These are phyloP conservation scores for Boletellus ananas DNA, from an alignment of 768 basidiomycete species.

Conservation along the genomic window DNA sequence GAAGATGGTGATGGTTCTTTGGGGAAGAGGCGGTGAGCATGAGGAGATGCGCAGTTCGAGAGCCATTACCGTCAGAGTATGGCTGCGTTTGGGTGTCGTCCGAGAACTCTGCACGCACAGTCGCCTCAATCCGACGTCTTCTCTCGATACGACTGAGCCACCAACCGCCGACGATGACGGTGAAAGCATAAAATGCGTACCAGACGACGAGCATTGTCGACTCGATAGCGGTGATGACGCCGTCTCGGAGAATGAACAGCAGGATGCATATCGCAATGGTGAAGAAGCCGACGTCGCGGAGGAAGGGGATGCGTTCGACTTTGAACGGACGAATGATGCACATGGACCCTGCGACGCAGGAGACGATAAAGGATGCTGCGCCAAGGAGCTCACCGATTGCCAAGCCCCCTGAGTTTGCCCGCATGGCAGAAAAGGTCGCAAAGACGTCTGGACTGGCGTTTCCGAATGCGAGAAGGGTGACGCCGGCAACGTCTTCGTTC, in stretches of 20 bases:
- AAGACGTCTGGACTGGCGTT: constrained; percentile 97
- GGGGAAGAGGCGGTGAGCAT: constrained; percentile 1
- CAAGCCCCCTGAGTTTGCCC: constrained; percentile 75
- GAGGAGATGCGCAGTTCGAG: neutral
- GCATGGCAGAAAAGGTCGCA: constrained; percentile 92
- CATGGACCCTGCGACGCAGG: constrained; percentile 97
- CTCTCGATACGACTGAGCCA: constrained; percentile 57
- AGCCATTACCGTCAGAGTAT: constrained; percentile 63
- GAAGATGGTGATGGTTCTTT: constrained; percentile 15
- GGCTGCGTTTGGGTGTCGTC: constrained; percentile 43
- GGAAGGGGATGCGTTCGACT: constrained; percentile 74
- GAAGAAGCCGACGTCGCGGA: constrained; percentile 95
- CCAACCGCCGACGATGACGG: constrained; percentile 78
- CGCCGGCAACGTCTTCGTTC: constrained; percentile 91
- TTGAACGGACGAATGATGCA: constrained; percentile 94
- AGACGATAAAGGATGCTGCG: constrained; percentile 93
- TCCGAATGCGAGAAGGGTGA: constrained; percentile 95
- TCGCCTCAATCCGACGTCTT: constrained; percentile 43
- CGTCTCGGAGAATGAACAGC: constrained; percentile 74
- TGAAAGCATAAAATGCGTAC: constrained; percentile 72
- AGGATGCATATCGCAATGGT: constrained; percentile 76
- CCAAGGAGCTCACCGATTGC: constrained; percentile 95
- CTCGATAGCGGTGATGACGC: constrained; percentile 65
- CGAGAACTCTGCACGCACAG: constrained; percentile 57
- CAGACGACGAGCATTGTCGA: constrained; percentile 64